Percentiles rank a stretch among this genome's conserved stretches.
These are phyloP conservation scores for Trichosporon asahii DNA, from an alignment of 1,284 basidiomycete species.

Conservation along the genomic window DNA sequence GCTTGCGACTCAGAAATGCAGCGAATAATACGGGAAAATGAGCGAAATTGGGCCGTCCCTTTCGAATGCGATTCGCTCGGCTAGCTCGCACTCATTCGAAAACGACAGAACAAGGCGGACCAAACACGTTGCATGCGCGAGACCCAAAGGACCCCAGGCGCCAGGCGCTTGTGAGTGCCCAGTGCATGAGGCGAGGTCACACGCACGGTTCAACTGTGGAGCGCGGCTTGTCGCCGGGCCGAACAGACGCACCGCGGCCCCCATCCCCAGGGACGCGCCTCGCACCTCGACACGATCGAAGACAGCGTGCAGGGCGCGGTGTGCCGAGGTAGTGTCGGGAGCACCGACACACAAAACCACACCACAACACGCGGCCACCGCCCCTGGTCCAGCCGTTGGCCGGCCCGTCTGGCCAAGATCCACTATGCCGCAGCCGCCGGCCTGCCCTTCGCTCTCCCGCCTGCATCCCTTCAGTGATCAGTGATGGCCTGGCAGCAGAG, in stretches of 20 bases:
- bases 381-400: neutral
- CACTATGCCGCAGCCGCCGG: too few species aligned
- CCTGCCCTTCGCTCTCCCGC: neutral
- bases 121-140: neutral
- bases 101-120: neutral
- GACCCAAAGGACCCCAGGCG: neutral
- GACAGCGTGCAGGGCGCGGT: neutral
- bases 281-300: neutral
- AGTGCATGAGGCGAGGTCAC: neutral
- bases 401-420: neutral
- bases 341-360: neutral
- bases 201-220: neutral
- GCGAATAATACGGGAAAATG: neutral
- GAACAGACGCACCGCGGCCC: neutral
- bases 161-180: neutral
- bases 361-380: neutral
- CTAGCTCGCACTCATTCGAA: neutral
- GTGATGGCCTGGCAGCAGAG: too few species aligned
- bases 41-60: neutral
- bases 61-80: neutral
- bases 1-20: neutral
- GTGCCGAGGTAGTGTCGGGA: neutral
- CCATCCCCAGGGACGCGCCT: too few species aligned
- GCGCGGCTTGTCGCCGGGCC: neutral
- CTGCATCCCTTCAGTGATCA: too few species aligned